phyloP scores from a whole-genome alignment of 345 rosid genomes.

The Rhodamnia argentea region DNA sequence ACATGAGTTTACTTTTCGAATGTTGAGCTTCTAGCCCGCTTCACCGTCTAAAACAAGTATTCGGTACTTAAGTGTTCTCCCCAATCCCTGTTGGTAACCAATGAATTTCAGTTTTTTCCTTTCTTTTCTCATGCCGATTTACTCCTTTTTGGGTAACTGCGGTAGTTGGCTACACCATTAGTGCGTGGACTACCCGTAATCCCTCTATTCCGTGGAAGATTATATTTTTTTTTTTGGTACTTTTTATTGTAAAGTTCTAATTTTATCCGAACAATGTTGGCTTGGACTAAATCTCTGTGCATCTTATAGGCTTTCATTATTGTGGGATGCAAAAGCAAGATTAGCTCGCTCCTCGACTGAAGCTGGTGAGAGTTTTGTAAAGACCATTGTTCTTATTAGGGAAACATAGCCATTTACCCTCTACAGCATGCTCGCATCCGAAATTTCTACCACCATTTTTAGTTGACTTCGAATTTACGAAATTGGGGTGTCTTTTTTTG shows the following conservation, averaged over 20 bases:
- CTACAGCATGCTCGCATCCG: conserved; percentile 19
- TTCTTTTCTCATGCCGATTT: not conserved
- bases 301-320: no score
- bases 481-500: no score
- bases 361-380: conserved; percentile 32
- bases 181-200: no score
- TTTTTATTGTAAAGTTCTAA: no score
- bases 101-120: not conserved
- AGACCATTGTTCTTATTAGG: conserved; percentile 8
- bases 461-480: not conserved
- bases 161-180: no score
- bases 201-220: no score
- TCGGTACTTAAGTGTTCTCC: not conserved
- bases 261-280: no score
- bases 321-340: conserved; percentile 79
- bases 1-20: not conserved
- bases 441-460: conserved; percentile 2
- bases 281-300: no score
- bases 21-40: not conserved
- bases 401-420: no score
- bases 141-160: no score
- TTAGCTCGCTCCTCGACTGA: conserved; percentile 48
- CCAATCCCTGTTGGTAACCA: not conserved
- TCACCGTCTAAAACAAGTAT: not conserved
- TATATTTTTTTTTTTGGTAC: no score